phyloP scores from a whole-genome alignment of 2,329 filamentous ascomycete genomes.

The Colletotrichum orbiculare region DNA sequence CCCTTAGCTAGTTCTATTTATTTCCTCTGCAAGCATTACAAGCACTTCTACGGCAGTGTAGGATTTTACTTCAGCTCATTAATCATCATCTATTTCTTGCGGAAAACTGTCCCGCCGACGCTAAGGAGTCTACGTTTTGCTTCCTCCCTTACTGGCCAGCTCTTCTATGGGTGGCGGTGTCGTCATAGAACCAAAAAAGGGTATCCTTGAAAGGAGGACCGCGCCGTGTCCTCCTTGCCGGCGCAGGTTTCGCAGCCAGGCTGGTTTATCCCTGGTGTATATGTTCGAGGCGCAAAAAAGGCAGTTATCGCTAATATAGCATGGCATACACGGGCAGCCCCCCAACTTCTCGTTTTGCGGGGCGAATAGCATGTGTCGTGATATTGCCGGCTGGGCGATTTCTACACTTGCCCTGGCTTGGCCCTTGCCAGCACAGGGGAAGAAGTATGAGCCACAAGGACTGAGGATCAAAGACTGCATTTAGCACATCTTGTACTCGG shows the following conservation, averaged over 20 bases:
- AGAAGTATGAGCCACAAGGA: no score
- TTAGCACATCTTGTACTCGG: conserved; percentile 84
- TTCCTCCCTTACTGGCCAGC: conserved; percentile 4
- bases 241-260: conserved; percentile 40
- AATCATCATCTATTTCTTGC: no score
- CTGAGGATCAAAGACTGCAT: not conserved
- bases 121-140: no score
- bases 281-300: conserved; percentile 28
- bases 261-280: conserved; percentile 18
- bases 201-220: conserved; percentile 27
- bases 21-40: no score
- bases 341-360: not conserved
- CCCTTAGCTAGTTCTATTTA: no score
- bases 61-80: no score
- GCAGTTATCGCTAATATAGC: not conserved
- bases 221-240: conserved; percentile 35
- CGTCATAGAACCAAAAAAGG: conserved; percentile 14
- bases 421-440: no score
- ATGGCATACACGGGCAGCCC: not conserved
- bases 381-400: no score
- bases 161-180: conserved; percentile 7
- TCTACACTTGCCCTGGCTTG: no score
- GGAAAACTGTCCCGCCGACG: no score
- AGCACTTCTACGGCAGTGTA: rapidly evolving
- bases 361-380: not conserved